Evolutionary conservation across 768 basidiomycete genomes (phyloP).

Genomic region (Lanmaoa rubissima): DNA sequence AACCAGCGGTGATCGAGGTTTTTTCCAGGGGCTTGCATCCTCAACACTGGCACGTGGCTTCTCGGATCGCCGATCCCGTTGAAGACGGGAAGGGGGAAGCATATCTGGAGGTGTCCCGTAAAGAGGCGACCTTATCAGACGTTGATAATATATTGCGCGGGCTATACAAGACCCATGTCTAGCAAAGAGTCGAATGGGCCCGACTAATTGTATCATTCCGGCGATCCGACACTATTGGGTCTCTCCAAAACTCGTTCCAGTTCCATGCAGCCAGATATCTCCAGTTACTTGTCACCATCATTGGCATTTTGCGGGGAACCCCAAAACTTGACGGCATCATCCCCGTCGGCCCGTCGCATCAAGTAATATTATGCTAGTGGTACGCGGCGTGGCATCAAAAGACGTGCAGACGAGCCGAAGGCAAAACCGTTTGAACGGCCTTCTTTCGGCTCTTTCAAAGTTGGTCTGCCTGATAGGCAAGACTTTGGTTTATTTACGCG

Average conservation of each 20-base stretch:
- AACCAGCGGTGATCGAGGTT: constrained; percentile 62
- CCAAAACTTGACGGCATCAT: not conserved
- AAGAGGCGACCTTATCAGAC: constrained; percentile 79
- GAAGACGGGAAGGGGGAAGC: constrained; percentile 45
- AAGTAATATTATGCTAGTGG: not conserved
- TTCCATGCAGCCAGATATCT: no score
- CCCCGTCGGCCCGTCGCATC: not conserved
- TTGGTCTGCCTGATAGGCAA: not conserved
- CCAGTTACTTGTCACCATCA: not conserved
- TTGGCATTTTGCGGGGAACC: not conserved
- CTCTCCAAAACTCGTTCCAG: not conserved
- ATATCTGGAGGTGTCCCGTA: constrained; percentile 74
- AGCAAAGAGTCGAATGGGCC: constrained; percentile 5
- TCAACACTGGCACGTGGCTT: constrained; percentile 75
- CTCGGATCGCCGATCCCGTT: constrained; percentile 37
- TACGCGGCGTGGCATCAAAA: not conserved
- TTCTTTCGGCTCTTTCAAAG: not conserved
- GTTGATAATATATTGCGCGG: constrained; percentile 68
- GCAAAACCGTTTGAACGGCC: not conserved
- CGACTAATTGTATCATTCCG: constrained; percentile 3
- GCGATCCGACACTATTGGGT: not conserved
- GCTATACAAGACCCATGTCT: constrained; percentile 26
- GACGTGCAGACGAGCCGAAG: not conserved
- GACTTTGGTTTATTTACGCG: not conserved
- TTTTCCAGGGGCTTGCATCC: constrained; percentile 79